Base-by-base conservation (phyloP, 805 yeast genomes). In the Tetrapisispora nanseiensis region DNA sequence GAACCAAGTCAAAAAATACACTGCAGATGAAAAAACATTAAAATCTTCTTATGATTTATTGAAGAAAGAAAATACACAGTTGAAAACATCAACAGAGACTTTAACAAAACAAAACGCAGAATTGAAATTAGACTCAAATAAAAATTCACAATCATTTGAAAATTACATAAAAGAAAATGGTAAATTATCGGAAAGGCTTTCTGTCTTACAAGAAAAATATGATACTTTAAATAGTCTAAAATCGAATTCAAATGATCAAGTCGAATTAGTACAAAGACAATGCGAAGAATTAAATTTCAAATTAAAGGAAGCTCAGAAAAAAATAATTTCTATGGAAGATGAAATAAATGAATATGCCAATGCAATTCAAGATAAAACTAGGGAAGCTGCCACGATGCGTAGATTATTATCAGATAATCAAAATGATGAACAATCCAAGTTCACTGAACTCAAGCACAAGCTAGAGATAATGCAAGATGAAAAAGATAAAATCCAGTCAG, bases 341-440 rank as follows among this genome's bases (percentile, higher is more conserved):
- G 96, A 89, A 55, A 63, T 90, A n/a, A 67, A 73, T 10, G 97
- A 89, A 44, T 68, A 84, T 4, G 73, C 86, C 42, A 72, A 75
- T 26, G 68, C 80, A 60, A 62, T 89, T 2, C 92, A 81, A 54
- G 95, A 87, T 54, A 74, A 95, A 46, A 77, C 84, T 0, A 69
- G 89, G 39, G 97, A 90, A 61, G 71, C 86, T 0, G 68, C 79
- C 1, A 78, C 86, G 0, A 75, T 87, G 62, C 71, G 94, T 51
- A 68, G 83, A 45, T 59, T 86, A 30, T 55, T 89, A 23, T 60
- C 75, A 36, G 95, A 86, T 35, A 71, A 75, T 6, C 90, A 87
- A 51, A 78, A 76, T 35, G 71, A 68, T 30, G 71, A 75, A 33
- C 72, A 70, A 27, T 49, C 55, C 2, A 74, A 74, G 42, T 59